Base-by-base conservation (phyloP, 2,329 filamentous ascomycete genomes). In the Allantophomopsis cytisporea region DNA sequence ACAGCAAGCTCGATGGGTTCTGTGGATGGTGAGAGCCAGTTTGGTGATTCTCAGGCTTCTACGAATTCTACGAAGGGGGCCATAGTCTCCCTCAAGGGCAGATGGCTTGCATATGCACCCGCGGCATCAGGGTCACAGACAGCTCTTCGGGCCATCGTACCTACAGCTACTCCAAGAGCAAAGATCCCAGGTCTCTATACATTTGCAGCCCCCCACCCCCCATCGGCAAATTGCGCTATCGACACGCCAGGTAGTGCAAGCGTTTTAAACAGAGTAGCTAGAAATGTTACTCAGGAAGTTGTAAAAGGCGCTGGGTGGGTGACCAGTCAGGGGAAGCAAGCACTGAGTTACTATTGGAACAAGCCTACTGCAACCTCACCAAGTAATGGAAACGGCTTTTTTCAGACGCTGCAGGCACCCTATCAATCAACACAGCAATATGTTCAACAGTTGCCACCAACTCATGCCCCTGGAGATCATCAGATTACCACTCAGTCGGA, bases 311-410 rank as follows among this genome's bases (percentile, higher is more conserved):
- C 78, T 18, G 80, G 73, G 47, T 87, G 81, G 77, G 73, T 85
- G 40, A 78, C 81, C 2, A 82, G 87, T 52, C 82, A 87, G 54
- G 76, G 83, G 16, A 68, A 77, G 52, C 79, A 85, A 54, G 79
- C 80, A 8, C 85, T 83, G 72, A 86, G 85, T 52, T 80, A 71
- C 51, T 89, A 91, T 60, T 87, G 83, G 74, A 85, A 82, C 52
- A 68, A 72, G 54, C 55, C 65, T 42, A 51, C 68, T 15, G 63
- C 65, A 47, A 63, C 65, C 17, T 75, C 36, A 13, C 31, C 72
- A 67, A 50, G 55, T 6, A 17, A 15, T 8, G 37, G 32, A 21
- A 38, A 37, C 69, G 68, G 35, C 65, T 30, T 30, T 13, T 34
- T 28, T 7, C 14, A 15, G 10, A 15, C 31, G 16, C 20, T 21